phyloP scores from a whole-genome alignment of 2,329 filamentous ascomycete genomes.

The Aureobasidium zeae region DNA sequence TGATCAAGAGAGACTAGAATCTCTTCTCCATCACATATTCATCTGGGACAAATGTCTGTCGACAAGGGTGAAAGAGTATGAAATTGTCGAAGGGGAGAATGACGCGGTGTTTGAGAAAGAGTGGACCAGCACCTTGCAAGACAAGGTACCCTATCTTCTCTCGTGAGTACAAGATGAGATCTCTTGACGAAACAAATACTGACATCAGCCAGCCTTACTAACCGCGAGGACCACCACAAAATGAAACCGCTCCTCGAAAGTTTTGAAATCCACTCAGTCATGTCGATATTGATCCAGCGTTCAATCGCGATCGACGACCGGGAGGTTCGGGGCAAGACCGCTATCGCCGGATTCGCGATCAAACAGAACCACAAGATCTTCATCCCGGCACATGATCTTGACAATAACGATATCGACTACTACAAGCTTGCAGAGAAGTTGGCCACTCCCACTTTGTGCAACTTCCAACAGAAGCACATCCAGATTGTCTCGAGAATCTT shows the following conservation, averaged over 20 bases:
- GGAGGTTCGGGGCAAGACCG: background rate
- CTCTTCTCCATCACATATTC: background rate
- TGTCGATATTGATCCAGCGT: background rate
- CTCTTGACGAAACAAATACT: background rate
- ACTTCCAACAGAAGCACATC: slow-evolving; percentile 23
- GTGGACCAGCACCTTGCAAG: background rate
- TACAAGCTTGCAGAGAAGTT: slow-evolving; percentile 5
- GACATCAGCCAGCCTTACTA: background rate
- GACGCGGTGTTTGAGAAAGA: background rate
- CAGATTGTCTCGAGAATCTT: background rate
- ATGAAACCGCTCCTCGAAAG: slow-evolving; percentile 1
- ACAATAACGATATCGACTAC: background rate
- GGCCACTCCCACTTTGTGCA: background rate
- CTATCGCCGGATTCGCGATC: background rate
- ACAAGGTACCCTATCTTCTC: slow-evolving; percentile 1
- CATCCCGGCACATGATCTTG: background rate
- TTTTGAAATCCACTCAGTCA: background rate
- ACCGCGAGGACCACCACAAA: background rate
- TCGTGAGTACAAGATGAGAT: background rate
- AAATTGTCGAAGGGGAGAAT: slow-evolving; percentile 1
- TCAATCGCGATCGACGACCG: background rate
- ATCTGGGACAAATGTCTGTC: slow-evolving; percentile 2
- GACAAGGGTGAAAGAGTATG: background rate
- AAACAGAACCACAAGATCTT: background rate
- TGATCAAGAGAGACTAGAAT: slow-evolving; percentile 1